These are phyloP conservation scores for Aaosphaeria arxii DNA, from an alignment of 2,329 filamentous ascomycete genomes.

Conservation along the genomic window DNA sequence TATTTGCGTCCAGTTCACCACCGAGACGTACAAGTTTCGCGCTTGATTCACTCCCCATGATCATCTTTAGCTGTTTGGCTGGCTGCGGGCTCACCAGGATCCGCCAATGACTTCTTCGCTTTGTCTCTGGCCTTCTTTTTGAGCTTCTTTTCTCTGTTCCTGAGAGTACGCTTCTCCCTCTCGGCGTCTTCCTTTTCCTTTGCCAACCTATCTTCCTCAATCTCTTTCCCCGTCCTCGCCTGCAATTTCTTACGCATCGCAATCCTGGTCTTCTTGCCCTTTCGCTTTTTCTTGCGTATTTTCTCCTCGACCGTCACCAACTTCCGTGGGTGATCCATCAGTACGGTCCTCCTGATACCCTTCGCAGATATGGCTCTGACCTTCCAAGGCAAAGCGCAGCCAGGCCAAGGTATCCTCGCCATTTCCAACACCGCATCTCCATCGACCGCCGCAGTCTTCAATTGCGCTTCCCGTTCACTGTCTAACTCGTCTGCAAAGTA, in stretches of 20 bases:
- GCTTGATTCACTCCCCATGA: constrained; percentile 3
- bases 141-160: constrained; percentile 38
- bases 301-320: constrained; percentile 19
- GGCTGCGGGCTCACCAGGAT: too few species aligned
- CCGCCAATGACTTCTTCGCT: constrained; percentile 21
- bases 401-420: constrained; percentile 30
- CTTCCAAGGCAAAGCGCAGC: constrained; percentile 35
- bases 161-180: constrained; percentile 32
- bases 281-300: constrained; percentile 23
- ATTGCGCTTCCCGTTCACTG: constrained; percentile 16
- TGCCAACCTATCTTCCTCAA: constrained; percentile 20
- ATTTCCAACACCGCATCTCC: constrained; percentile 25
- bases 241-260: constrained; percentile 31
- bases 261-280: constrained; percentile 35
- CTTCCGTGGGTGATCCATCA: constrained; percentile 24
- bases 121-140: constrained; percentile 35
- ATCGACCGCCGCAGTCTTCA: constrained; percentile 25
- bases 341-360: constrained; percentile 27
- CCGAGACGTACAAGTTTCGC: background rate
- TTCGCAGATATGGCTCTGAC: constrained; percentile 25
- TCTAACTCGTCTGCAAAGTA: constrained; percentile 32
- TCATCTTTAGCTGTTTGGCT: too few species aligned
- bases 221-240: constrained; percentile 19
- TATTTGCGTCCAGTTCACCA: too few species aligned
- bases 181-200: constrained; percentile 32